These are phyloP conservation scores for Diaporthe longicolla DNA, from an alignment of 2,329 filamentous ascomycete genomes.

Conservation along the genomic window DNA sequence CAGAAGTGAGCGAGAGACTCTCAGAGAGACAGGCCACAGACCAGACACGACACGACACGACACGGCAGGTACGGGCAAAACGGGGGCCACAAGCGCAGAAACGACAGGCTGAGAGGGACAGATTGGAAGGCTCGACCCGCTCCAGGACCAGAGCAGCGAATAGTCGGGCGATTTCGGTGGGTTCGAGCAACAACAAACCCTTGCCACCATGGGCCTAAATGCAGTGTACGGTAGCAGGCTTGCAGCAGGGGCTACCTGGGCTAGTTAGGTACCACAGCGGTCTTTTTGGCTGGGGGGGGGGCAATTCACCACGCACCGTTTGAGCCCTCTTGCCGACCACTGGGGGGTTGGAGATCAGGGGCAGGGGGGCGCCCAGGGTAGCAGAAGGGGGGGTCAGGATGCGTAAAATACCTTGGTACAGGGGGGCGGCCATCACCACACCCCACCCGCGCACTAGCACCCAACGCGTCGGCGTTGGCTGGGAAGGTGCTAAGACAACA, in stretches of 20 bases:
- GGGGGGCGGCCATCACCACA: neutral
- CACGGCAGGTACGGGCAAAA: slow-evolving; percentile 2
- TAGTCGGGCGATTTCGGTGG: slow-evolving; percentile 13
- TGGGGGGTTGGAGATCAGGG: slow-evolving; percentile 16
- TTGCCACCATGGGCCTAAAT: neutral
- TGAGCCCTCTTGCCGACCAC: slow-evolving; percentile 6
- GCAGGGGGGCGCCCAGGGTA: slow-evolving; percentile 15
- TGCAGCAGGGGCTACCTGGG: slow-evolving; percentile 1
- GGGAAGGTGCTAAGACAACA: neutral
- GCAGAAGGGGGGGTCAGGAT: slow-evolving; percentile 12
- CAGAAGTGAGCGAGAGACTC: neutral
- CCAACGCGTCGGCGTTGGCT: neutral
- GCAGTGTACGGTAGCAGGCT: neutral
- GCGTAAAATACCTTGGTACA: slow-evolving; percentile 6
- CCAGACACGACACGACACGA: slow-evolving; percentile 13
- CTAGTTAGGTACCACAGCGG: neutral
- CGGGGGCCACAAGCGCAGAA: neutral
- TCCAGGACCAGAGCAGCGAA: neutral
- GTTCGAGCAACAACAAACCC: slow-evolving; percentile 19
- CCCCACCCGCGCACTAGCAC: slow-evolving; percentile 10
- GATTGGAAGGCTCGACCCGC: slow-evolving; percentile 28
- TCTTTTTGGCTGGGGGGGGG: too few species aligned
- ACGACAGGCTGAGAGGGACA: slow-evolving; percentile 27
- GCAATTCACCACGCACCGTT: neutral
- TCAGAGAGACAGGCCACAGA: slow-evolving; percentile 1